phyloP scores from a whole-genome alignment of 2,329 filamentous ascomycete species.

The Fusarium pilosicola region DNA sequence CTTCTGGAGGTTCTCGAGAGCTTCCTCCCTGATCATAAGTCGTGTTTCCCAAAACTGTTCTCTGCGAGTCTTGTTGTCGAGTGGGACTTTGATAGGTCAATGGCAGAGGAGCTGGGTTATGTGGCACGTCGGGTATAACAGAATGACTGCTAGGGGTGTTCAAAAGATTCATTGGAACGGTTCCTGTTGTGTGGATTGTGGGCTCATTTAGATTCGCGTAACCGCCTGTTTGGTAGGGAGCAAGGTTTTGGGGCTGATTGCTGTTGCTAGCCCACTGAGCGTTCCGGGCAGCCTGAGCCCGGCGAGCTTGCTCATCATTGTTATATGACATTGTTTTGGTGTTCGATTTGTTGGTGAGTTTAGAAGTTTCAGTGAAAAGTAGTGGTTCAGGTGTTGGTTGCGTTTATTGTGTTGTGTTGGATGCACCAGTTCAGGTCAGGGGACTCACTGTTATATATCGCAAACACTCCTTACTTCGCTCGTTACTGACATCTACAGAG shows the following conservation, averaged over 20 bases:
- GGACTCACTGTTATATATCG: background rate
- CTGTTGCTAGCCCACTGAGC: too few relatives aligned
- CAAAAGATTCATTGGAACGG: background rate
- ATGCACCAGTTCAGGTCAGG: background rate
- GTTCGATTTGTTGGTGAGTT: fast-evolving
- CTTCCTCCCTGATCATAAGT: background rate
- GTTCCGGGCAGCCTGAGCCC: background rate
- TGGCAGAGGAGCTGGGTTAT: background rate
- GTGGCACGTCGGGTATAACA: background rate
- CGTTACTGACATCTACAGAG: background rate
- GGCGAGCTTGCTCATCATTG: background rate
- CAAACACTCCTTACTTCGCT: background rate
- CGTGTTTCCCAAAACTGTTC: fast-evolving
- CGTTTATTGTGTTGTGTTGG: background rate
- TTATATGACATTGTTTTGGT: background rate
- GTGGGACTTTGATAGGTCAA: background rate
- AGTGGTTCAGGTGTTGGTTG: fast-evolving
- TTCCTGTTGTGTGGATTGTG: fast-evolving
- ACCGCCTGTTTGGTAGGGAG: background rate
- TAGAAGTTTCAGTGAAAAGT: fast-evolving
- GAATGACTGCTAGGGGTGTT: background rate
- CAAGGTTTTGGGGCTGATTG: background rate
- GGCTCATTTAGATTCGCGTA: background rate
- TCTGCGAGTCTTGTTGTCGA: too few relatives aligned
- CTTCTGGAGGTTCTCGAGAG: background rate